Base-by-base conservation (phyloP, 2,329 filamentous ascomycete species). In the Hymenoscyphus fraxineus region DNA sequence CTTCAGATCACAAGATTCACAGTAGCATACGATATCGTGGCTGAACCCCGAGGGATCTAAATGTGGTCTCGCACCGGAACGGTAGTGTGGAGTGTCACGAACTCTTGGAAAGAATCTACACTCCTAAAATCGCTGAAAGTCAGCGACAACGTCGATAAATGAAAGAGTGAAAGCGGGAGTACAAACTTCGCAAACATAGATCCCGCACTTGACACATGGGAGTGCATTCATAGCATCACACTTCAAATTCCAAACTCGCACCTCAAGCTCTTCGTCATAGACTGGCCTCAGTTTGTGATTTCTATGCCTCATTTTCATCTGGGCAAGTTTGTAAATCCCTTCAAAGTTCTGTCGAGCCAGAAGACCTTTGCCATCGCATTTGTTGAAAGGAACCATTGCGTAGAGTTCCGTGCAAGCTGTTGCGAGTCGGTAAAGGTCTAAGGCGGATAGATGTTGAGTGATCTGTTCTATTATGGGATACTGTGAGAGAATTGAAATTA, bases 1-100 rank as follows among this genome's bases (percentile, higher is more conserved):
- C 15, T 65, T 40, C 22, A 12, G 16, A 54, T 68, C 67, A 59
- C 67, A 68, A 39, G 27, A n/a, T 16, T 56, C 19, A 41, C 67
- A 60, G 32, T 56, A 67, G 54, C 63, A 67, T 22, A 67, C 58
- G 6, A 68, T 41, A 58, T 57, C 40, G 22, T 56, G n/a, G 35
- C n/a, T 51, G 9, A 9, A 13, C 1, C 7, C 4, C 39, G 31
- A 16, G 19, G 61, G 54, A 55, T 60, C 59, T 27, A 40, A 4
- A 61, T 58, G 60, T 6, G 40, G 59, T 32, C 27, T 60, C 13
- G n/a, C 19, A 16, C 19, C 12, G 38, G 41, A 60, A 12, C 22
- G 22, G n/a, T 35, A 51, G 10, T 3, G 16, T 16, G 40, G 22
- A 10, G 13, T 31, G n/a, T 60, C 22, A 10, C 59, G 40, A n/a